These are phyloP conservation scores for Hawksworthiomyces lignivorus DNA, from an alignment of 2,329 filamentous ascomycete species.

Conservation along the genomic window DNA sequence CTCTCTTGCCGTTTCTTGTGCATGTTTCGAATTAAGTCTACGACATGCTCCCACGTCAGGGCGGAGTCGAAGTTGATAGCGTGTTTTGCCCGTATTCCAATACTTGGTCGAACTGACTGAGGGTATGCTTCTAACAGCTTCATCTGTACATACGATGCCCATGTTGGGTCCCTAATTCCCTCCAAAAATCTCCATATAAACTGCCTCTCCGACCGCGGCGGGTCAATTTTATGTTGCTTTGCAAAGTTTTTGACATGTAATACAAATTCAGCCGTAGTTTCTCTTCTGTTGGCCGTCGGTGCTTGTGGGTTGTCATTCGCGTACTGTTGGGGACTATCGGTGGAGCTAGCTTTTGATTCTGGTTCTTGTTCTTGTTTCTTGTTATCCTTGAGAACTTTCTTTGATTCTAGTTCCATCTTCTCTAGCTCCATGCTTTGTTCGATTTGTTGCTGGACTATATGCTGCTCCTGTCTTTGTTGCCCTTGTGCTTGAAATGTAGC, in stretches of 20 bases:
- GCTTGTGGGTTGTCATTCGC: no score
- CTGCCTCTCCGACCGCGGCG: constrained; percentile 14
- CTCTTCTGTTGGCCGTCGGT: neutral
- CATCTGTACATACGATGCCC: constrained; percentile 12
- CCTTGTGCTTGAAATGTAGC: no score
- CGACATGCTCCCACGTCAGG: constrained; percentile 12
- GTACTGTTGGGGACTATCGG: no score
- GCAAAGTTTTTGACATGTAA: constrained; percentile 6
- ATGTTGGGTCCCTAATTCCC: constrained; percentile 11
- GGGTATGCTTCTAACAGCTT: constrained; percentile 11
- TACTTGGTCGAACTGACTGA: constrained; percentile 6
- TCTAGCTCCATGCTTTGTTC: no score
- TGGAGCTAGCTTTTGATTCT: no score
- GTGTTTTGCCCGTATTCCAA: constrained; percentile 13
- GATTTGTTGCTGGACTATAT: no score
- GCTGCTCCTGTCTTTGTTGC: no score
- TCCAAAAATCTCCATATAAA: constrained; percentile 16
- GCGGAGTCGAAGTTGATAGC: constrained; percentile 12
- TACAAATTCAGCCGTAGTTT: constrained; percentile 7
- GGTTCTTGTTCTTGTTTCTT: neutral
- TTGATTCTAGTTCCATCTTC: no score
- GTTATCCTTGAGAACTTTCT: neutral
- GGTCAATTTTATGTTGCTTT: neutral
- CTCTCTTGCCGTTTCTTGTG: no score
- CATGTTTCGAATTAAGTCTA: constrained; percentile 8